Conservation (phyloP, 805 yeast genomes). For the Candida succiphila region DNA sequence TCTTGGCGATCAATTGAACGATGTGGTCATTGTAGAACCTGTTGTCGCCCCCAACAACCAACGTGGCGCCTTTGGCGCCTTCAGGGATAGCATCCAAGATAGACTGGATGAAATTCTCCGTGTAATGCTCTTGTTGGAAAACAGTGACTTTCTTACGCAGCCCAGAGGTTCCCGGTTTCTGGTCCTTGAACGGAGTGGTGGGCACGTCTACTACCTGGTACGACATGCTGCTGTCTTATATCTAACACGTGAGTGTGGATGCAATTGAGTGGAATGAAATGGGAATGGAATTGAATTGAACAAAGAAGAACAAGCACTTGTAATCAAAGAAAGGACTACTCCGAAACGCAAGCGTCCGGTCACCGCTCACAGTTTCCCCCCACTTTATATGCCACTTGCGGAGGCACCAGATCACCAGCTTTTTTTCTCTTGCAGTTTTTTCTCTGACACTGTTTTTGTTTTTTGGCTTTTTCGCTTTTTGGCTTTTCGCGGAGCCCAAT, state of each 20-base stretch:
- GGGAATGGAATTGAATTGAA: background rate
- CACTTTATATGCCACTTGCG: too few relatives aligned
- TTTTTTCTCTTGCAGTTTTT: too few relatives aligned
- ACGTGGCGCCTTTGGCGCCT: slow-evolving; percentile 60
- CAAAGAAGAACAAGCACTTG: background rate
- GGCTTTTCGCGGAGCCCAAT: too few relatives aligned
- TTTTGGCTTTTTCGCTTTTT: too few relatives aligned
- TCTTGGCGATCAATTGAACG: slow-evolving; percentile 69
- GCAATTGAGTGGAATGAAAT: background rate
- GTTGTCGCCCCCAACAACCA: slow-evolving; percentile 97
- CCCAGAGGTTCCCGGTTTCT: slow-evolving; percentile 98
- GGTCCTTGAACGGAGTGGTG: slow-evolving; percentile 78
- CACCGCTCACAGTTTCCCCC: too few relatives aligned
- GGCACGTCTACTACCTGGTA: slow-evolving; percentile 23
- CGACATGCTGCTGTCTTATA: slow-evolving; percentile 5
- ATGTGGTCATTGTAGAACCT: slow-evolving; percentile 81
- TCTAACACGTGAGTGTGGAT: background rate
- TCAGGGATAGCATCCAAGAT: slow-evolving; percentile 83
- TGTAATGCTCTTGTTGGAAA: slow-evolving; percentile 68
- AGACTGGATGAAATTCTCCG: slow-evolving; percentile 91
- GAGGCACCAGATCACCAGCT: too few relatives aligned
- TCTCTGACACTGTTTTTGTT: too few relatives aligned
- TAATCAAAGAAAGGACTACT: background rate
- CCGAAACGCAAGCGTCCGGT: too few relatives aligned
- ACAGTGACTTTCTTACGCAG: slow-evolving; percentile 84